Evolutionary conservation across 306 rosid genomes (phyloP).

Genomic region (Cotoneaster glaucophyllus): DNA sequence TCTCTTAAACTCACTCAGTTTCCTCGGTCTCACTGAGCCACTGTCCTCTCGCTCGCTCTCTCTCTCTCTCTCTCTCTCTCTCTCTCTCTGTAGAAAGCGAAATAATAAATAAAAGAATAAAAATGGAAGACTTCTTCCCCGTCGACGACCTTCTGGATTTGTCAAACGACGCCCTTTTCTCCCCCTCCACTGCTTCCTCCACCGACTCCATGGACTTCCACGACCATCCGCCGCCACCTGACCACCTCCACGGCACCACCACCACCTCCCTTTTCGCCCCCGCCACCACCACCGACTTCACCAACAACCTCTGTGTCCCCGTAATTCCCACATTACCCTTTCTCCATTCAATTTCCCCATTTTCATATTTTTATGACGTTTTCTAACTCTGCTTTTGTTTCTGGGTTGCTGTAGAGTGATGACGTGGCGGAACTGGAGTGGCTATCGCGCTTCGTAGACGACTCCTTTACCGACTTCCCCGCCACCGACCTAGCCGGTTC

Average conservation of each 20-base stretch:
- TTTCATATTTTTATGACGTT: not conserved
- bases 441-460: conserved; percentile 61
- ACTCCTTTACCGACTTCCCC: conserved; percentile 37
- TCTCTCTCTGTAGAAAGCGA: not conserved
- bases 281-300: conserved; percentile 14
- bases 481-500: not conserved
- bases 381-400: not conserved
- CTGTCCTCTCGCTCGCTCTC: not conserved
- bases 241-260: not conserved
- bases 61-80: not conserved
- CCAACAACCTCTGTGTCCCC: conserved; percentile 32
- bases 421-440: conserved; percentile 56
- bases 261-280: not conserved
- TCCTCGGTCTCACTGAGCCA: not conserved
- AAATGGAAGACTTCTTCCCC: conserved; percentile 17
- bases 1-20: not conserved
- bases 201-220: not conserved
- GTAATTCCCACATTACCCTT: conserved; percentile 3
- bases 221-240: not conserved
- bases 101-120: not conserved
- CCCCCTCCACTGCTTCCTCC: conserved; percentile 10
- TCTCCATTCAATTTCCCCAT: not conserved
- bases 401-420: conserved; percentile 14
- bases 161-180: conserved; percentile 22
- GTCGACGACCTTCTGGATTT: conserved; percentile 38